Evolutionary conservation across 192 early-diverging fungal species (phyloP).

Genomic region (Dissophora globulifera): DNA sequence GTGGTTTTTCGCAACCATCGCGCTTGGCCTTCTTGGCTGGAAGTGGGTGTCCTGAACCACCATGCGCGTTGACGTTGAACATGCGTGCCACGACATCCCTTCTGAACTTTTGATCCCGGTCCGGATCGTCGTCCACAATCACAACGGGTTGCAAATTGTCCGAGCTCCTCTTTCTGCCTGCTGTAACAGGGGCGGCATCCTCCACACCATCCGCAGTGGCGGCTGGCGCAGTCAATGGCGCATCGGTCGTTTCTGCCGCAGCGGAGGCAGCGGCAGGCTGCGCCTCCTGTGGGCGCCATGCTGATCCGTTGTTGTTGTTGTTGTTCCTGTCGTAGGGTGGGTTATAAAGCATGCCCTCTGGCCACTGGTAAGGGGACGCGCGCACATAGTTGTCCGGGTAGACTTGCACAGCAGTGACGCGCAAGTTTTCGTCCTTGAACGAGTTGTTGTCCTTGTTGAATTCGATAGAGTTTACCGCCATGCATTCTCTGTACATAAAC

Average conservation of each 20-base stretch:
- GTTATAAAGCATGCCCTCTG: no score
- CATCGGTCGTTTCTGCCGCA: no score
- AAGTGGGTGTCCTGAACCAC: no score
- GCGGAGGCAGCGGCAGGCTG: constrained; percentile 5
- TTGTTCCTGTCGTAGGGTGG: no score
- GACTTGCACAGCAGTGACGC: constrained; percentile 70
- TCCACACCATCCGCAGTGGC: no score
- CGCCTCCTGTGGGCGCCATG: no score
- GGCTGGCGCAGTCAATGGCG: no score
- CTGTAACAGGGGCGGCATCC: neutral
- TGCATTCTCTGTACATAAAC: constrained; percentile 69
- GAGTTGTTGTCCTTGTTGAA: constrained; percentile 55
- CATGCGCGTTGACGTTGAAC: constrained; percentile 39
- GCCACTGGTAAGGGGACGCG: constrained; percentile 1
- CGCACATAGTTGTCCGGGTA: constrained; percentile 61
- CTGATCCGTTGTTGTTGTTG: no score
- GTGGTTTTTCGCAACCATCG: constrained; percentile 4
- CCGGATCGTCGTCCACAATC: neutral
- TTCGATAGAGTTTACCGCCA: constrained; percentile 68
- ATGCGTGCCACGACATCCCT: constrained; percentile 20
- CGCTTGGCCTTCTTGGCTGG: constrained; percentile 25
- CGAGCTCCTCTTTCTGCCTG: constrained; percentile 28
- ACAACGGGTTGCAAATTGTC: constrained; percentile 3
- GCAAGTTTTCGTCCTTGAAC: constrained; percentile 75
- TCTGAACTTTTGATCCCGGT: constrained; percentile 1